Evolutionary conservation across 306 rosid species (phyloP), one percentile per base, ranked within the genome.

Genomic region (Vachellia collinsii): DNA sequence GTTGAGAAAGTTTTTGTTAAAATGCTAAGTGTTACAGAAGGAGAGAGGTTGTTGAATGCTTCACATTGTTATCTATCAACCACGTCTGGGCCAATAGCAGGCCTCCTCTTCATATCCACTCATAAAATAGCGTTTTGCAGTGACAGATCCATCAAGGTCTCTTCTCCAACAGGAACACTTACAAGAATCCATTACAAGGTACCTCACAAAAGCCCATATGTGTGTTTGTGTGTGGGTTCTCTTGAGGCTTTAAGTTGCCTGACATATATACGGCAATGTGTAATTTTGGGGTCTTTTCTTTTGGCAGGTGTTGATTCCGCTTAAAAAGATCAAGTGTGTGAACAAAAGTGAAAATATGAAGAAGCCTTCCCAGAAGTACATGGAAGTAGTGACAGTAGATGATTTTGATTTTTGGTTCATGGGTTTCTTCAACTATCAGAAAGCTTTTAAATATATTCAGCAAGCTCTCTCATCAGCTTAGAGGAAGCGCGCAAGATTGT

Each of bases 41-140:
- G 17, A 41, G 50, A 88, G 79, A 88, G 79, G 70, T 59, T 47
- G 75, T 69, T 25, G 65, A 47, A 59, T 84, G 92, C 94, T 39
- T 67, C 72, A 67, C 48, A 67, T 7, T 67, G 72, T 16, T 67
- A 67, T n/a, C 34, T 67, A 67, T 67, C 72, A 67, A 67, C 92
- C 54, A 86, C 92, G 58, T 86, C 86, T 3, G 91, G 92, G 17
- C 94, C 94, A 10, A 83, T 90, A 34, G 89, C 88, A 17, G 94
- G 94, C 51, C 89, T 88, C 23, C 89, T 90, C 86, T 90, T 90
- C 80, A 66, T 66, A 3, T 39, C 72, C 8, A 67, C 72, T 41
- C 72, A 67, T 41, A 67, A 41, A 67, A 50, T 67, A 39, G 72
- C 72, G 17, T 90, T 90, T 71, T 90, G 94, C 81, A 90, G 94